Evolutionary conservation across 2,329 filamentous ascomycete genomes (phyloP).

Genomic region (Fusarium temperatum): DNA sequence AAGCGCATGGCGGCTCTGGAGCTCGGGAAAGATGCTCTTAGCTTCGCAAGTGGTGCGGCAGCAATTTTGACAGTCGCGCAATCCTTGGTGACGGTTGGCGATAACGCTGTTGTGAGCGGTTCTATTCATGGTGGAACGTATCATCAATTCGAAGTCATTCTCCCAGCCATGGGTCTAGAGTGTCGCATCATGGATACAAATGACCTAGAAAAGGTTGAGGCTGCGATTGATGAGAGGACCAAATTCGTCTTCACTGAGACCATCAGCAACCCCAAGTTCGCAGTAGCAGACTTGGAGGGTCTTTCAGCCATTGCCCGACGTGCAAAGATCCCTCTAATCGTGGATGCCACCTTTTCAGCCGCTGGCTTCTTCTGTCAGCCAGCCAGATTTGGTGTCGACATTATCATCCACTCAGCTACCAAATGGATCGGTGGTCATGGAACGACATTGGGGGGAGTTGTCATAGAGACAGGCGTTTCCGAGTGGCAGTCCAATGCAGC

Average conservation of each 20-base stretch:
- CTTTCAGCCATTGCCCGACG: background rate
- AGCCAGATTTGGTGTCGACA: slow-evolving; percentile 67
- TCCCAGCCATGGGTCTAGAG: background rate
- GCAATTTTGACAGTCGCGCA: background rate
- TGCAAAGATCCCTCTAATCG: background rate
- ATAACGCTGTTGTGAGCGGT: background rate
- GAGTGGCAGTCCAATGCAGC: slow-evolving; percentile 76
- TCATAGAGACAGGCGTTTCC: slow-evolving; percentile 89
- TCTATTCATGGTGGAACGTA: slow-evolving; percentile 4
- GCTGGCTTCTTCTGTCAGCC: slow-evolving; percentile 2
- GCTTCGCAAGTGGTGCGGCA: background rate
- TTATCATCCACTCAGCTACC: slow-evolving; percentile 91
- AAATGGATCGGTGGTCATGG: slow-evolving; percentile 98
- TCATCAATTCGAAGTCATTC: background rate
- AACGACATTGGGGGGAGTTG: slow-evolving; percentile 87
- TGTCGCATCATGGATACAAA: background rate
- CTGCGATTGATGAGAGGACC: slow-evolving; percentile 1
- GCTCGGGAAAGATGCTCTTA: background rate
- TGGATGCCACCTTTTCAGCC: background rate
- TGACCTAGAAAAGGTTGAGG: background rate
- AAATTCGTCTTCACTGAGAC: slow-evolving; percentile 1
- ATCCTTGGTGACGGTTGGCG: background rate
- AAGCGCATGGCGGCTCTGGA: slow-evolving; percentile 2
- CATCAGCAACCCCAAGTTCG: slow-evolving; percentile 1
- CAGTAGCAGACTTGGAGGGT: background rate